Evolutionary conservation across 139 green algal species (phyloP), one percentile per base, ranked within the genome.

Genomic region (Tetraselmis striata): DNA sequence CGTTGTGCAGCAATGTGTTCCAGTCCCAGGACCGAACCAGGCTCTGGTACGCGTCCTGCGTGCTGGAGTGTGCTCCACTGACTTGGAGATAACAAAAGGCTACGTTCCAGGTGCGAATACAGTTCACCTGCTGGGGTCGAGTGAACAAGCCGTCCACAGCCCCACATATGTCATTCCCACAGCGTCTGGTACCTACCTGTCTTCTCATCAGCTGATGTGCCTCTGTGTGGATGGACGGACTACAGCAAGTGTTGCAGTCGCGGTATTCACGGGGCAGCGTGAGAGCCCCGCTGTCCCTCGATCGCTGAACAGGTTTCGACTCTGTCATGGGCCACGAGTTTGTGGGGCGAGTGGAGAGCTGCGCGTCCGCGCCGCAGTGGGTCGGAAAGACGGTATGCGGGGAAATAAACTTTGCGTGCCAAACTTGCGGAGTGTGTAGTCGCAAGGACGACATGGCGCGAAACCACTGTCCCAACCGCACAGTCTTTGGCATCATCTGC

Each of bases 401-500:
- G 0, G 92, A 96, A 32, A 96, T 96, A 83, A 96, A 96, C 86
- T 92, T 89, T 83, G 89, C 89, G 23, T 86, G 75, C 74, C 79
- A 87, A 28, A 30, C 5, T 1, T 84, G 81, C 81, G 81, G 67
- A 2, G 74, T 32, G 2, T 80, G 81, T 67, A 23, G 59, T 24
- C 30, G 31, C 2, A 31, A 76, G 23, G 25, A 45, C 25, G 30
- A 29, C 2, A 24, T 26, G 2, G 30, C 26, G 23, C 67, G 29
- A 2, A 85, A 67, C 77, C 82, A 78, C n/a, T 81, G 32, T 27
- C 79, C 77, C 28, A 31, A 67, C 81, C 87, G 89, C 75, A 88
- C 83, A 18, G 92, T 96, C 0, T 83, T 95, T 29, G 93, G 93
- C 80, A 97, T 97, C 85, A 93, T 97, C 18, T 82, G 80, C 74